Conservation (phyloP, 495 filamentous ascomycete genomes). For the Terfezia boudieri region DNA sequence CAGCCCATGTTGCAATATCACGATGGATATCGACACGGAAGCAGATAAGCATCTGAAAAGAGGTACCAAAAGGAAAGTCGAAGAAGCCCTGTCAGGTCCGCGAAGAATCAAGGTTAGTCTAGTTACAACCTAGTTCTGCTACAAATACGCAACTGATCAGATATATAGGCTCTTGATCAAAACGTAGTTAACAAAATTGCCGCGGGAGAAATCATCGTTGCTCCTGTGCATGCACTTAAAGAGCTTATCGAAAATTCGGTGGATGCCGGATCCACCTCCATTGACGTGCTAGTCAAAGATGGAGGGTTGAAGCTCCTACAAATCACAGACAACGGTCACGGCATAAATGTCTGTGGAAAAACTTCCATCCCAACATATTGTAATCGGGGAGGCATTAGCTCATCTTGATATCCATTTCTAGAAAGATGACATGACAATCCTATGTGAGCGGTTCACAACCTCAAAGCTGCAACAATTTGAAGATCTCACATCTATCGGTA, state of each 20-base stretch:
- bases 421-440: slow-evolving; percentile 68
- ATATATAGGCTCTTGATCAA: slow-evolving; percentile 53
- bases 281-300: slow-evolving; percentile 86
- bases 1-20: no score
- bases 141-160: no score
- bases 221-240: slow-evolving; percentile 90
- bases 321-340: slow-evolving; percentile 94
- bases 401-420: neutral
- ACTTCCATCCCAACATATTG: neutral
- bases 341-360: slow-evolving; percentile 54
- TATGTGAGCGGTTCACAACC: slow-evolving; percentile 93
- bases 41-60: neutral
- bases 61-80: slow-evolving; percentile 20
- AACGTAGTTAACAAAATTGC: slow-evolving; percentile 99
- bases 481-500: slow-evolving; percentile 73
- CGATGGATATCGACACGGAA: neutral
- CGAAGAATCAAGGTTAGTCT: slow-evolving; percentile 20
- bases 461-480: slow-evolving; percentile 92
- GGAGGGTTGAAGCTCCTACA: slow-evolving; percentile 93
- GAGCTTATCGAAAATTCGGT: slow-evolving; percentile 96
- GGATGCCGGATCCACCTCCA: slow-evolving; percentile 75
- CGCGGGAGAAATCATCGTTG: slow-evolving; percentile 97
- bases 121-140: no score
- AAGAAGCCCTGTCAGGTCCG: slow-evolving; percentile 11
- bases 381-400: neutral